phyloP scores from a whole-genome alignment of 2,329 filamentous ascomycete genomes.

The Aspergillus tamarii region DNA sequence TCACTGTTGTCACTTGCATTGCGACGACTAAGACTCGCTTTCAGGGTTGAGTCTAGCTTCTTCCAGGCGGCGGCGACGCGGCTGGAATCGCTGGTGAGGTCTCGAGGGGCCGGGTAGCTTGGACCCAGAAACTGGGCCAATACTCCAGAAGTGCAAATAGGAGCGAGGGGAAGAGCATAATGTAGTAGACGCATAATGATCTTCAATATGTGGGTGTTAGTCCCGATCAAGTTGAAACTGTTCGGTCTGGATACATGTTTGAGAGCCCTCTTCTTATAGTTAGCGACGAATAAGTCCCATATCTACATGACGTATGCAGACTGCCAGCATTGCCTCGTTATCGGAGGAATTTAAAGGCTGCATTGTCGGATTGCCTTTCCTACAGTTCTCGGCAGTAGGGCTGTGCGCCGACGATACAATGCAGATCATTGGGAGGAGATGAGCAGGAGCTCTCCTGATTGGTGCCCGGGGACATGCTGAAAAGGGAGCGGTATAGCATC shows the following conservation, averaged over 20 bases:
- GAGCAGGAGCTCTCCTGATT: neutral
- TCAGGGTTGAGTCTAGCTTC: slow-evolving; percentile 33
- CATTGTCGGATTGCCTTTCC: neutral
- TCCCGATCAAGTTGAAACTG: neutral
- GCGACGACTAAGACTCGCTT: slow-evolving; percentile 22
- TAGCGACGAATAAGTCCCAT: neutral
- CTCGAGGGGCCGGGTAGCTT: slow-evolving; percentile 38
- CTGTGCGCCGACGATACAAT: neutral
- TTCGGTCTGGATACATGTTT: neutral
- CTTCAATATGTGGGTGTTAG: neutral
- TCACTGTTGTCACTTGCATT: slow-evolving; percentile 13
- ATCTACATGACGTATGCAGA: neutral
- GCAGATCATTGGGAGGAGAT: too few relatives aligned
- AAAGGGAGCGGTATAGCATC: neutral
- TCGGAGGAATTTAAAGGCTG: neutral
- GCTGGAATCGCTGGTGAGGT: slow-evolving; percentile 39
- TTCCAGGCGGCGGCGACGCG: slow-evolving; percentile 37
- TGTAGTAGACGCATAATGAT: neutral
- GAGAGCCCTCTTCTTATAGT: neutral
- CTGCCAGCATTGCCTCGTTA: neutral
- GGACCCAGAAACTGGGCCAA: slow-evolving; percentile 32
- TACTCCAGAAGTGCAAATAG: slow-evolving; percentile 10
- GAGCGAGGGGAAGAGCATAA: neutral
- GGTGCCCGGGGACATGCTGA: neutral
- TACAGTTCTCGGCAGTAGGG: neutral